phyloP scores from a whole-genome alignment of 352 stramenopile species.

The Phytophthora sp. region DNA sequence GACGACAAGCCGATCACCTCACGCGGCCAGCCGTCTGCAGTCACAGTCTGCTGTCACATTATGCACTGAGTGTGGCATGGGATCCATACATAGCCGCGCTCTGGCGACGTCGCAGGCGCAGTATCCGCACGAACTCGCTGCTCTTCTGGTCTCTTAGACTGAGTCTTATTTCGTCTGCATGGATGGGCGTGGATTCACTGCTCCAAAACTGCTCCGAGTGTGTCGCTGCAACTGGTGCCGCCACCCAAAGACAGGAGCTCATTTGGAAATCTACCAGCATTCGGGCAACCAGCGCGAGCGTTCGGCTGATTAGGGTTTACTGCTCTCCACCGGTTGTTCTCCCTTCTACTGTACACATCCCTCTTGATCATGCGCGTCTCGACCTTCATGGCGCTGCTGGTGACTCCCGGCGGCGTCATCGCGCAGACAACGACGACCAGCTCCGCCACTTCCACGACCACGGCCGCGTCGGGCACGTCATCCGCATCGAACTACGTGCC shows the following conservation, averaged over 20 bases:
- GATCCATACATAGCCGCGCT: constrained; percentile 34
- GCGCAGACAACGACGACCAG: constrained; percentile 15
- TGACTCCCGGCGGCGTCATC: constrained; percentile 16
- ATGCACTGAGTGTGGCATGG: constrained; percentile 16
- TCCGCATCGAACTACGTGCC: constrained; percentile 40
- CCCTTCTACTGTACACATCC: constrained; percentile 15
- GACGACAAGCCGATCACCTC: constrained; percentile 2
- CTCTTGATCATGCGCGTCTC: constrained; percentile 18
- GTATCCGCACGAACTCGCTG: constrained; percentile 21
- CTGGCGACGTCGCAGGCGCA: constrained; percentile 28
- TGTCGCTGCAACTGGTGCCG: not conserved
- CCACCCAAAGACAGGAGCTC: not conserved
- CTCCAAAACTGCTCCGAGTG: constrained; percentile 20
- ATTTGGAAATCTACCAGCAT: constrained; percentile 29
- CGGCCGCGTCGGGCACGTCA: constrained; percentile 13
- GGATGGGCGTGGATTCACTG: constrained; percentile 30
- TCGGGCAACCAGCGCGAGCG: constrained; percentile 12
- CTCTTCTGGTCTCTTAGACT: constrained; percentile 21
- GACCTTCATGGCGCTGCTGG: constrained; percentile 22
- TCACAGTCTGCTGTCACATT: too few species aligned
- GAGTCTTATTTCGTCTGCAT: constrained; percentile 13
- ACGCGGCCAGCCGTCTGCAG: not conserved
- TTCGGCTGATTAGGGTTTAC: constrained; percentile 15
- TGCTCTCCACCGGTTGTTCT: constrained; percentile 17
- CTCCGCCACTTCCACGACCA: constrained; percentile 17